Evolutionary conservation across 768 basidiomycete species (phyloP).

Genomic region (Phlebiopsis gigantea): DNA sequence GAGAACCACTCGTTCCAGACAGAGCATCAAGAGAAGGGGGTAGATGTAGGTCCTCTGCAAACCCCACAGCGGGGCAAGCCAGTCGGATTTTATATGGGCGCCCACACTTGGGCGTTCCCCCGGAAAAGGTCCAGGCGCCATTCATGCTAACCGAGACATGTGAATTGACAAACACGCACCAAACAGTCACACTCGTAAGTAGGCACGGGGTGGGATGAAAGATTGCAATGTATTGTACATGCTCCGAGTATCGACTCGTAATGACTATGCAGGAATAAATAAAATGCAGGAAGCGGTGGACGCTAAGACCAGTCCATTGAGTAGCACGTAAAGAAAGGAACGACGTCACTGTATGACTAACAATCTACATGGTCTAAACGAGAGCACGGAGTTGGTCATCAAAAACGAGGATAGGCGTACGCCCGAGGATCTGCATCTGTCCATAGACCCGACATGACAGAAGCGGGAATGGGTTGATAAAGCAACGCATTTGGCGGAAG

Average conservation of each 20-base stretch:
- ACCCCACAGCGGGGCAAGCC: not conserved
- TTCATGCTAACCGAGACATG: not conserved
- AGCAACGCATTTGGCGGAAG: constrained; percentile 1
- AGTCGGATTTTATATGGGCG: not conserved
- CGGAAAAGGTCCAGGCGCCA: not conserved
- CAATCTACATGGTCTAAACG: not conserved
- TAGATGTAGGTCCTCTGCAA: not conserved
- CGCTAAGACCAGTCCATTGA: not conserved
- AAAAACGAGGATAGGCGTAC: not conserved
- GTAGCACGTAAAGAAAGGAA: not conserved
- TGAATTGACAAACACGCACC: not conserved
- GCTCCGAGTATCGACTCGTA: not conserved
- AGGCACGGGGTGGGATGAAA: not conserved
- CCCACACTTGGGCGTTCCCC: not conserved
- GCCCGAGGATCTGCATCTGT: not conserved
- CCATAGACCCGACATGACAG: not conserved
- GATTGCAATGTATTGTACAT: constrained; percentile 1
- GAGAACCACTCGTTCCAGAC: not conserved
- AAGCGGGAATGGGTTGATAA: not conserved
- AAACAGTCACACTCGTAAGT: not conserved
- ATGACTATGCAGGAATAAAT: constrained; percentile 1
- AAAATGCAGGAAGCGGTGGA: not conserved
- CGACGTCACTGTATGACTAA: not conserved
- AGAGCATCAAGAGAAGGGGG: not conserved
- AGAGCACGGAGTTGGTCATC: not conserved